Conservation (phyloP, 2,329 filamentous ascomycete species). For the Parastagonospora avenae region DNA sequence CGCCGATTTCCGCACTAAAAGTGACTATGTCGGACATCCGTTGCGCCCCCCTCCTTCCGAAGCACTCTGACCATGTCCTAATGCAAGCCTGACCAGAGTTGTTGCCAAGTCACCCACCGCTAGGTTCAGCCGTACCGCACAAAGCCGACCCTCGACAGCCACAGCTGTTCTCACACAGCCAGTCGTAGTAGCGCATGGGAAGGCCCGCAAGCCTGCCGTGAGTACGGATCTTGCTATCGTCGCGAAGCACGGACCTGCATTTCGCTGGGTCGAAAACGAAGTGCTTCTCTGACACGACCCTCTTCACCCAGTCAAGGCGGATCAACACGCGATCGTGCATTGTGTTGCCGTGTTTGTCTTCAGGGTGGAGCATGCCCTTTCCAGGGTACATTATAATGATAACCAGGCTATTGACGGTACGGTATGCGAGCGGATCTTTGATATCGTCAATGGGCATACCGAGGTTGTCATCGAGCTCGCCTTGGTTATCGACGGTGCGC, state of each 20-base stretch:
- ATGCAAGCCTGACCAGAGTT: no score
- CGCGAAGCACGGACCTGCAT: background rate
- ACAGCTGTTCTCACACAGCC: background rate
- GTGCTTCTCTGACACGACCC: background rate
- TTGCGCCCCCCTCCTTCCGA: no score
- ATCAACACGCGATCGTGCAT: background rate
- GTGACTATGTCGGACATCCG: no score
- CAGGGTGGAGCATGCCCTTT: background rate
- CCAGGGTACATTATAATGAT: background rate
- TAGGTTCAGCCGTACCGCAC: no score
- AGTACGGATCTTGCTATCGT: constrained; percentile 1
- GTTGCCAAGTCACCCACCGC: no score
- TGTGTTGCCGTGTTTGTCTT: background rate
- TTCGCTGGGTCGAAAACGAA: background rate
- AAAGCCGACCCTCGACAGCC: no score
- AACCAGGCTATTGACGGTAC: background rate
- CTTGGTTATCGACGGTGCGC: background rate
- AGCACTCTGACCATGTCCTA: no score
- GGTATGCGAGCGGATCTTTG: background rate
- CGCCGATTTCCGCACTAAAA: no score
- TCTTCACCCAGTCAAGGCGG: background rate
- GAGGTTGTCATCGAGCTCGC: background rate
- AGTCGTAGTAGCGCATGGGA: background rate
- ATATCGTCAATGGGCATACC: background rate
- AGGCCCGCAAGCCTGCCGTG: background rate